Conservation (phyloP, 148 eudicot species). For the Vaccinium macrocarpon region DNA sequence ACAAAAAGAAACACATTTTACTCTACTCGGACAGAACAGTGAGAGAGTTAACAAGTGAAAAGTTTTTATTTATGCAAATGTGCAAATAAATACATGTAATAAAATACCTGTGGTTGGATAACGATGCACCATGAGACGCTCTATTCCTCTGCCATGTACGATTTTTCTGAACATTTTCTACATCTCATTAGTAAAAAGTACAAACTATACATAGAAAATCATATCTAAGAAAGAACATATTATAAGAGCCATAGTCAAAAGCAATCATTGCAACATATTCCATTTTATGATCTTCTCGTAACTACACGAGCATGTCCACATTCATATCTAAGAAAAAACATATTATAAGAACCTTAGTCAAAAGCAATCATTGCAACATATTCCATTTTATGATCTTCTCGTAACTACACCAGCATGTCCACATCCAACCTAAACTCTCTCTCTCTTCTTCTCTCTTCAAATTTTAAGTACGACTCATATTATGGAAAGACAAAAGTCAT, state of each 20-base stretch:
- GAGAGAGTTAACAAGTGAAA: not conserved
- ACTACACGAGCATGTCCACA: not conserved
- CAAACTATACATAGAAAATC: not conserved
- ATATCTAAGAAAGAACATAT: not conserved
- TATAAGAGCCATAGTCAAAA: not conserved
- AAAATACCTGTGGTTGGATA: constrained; percentile 55
- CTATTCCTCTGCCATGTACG: constrained; percentile 48
- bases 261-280: not conserved
- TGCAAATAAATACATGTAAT: not conserved
- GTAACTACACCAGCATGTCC: not conserved
- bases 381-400: not conserved
- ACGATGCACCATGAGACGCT: constrained; percentile 37
- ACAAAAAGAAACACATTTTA: constrained; percentile 14
- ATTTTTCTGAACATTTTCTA: constrained; percentile 52
- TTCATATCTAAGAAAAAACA: not conserved
- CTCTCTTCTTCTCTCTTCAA: not conserved
- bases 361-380: not conserved
- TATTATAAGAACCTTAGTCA: not conserved
- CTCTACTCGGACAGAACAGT: constrained; percentile 8
- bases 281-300: not conserved
- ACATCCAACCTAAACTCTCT: not conserved
- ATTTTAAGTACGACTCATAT: not conserved
- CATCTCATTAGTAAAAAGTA: constrained; percentile 13
- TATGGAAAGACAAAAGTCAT: no score
- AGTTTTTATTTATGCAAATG: not conserved